Evolutionary conservation across 2,329 filamentous ascomycete species (phyloP), one percentile per base, ranked within the genome.

Genomic region (Aureobasidium sp.): DNA sequence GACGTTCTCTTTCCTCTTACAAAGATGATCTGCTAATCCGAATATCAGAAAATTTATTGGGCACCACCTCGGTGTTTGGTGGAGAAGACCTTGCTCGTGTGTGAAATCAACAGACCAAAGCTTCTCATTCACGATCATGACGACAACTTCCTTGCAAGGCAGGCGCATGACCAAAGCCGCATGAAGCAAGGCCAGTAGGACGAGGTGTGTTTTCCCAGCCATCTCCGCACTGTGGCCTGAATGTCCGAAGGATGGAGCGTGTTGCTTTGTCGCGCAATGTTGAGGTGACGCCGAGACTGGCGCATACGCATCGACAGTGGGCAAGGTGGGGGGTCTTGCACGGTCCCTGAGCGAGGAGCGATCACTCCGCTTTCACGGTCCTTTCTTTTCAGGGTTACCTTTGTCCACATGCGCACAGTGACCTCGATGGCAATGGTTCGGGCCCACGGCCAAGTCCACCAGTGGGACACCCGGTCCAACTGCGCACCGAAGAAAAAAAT

Each of bases 21-120:
- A 7, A 31, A 20, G 22, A 55, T 7, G 51, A 55, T 55, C 51
- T 55, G 37, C 51, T 37, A 36, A 25, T 25, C 22, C 22, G 22
- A 25, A 31, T 9, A 31, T 55, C 51, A 55, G 29, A 29, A 41
- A 29, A 25, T 25, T n/a, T n/a, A 41, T 42, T 55, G 51, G 37
- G 37, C 37, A 55, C 39, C 53, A 57, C 39, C 41, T 44, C 53
- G 53, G 53, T 45, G 39, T 57, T 57, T 45, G 53, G 53, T 57
- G 53, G 53, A 57, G 53, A 44, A 57, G 29, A 44, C 53, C 45
- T 45, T 57, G 39, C 41, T 57, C 53, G 53, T 57, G 53, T 57
- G 29, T 12, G 39, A 55, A 55, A 42, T 42, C 52, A 17, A 22
- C 14, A 22, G 27, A 17, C 37, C 27, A 27, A 27, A 45, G 25